Base-by-base conservation (phyloP, 73 alveolate species). In the Uronychia binucleata region DNA sequence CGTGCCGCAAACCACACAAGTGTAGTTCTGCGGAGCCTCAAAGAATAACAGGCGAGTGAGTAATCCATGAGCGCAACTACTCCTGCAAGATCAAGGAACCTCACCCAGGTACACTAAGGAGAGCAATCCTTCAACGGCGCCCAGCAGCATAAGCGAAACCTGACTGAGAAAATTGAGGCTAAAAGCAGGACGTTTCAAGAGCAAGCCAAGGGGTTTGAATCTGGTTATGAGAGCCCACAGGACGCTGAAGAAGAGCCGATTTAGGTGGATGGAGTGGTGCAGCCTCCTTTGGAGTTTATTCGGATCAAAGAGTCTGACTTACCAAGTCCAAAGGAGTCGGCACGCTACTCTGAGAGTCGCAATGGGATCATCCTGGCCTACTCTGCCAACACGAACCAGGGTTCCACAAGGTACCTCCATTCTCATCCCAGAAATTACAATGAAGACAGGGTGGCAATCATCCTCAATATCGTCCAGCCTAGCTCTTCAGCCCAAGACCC, bases 351-450 rank as follows among this genome's bases (percentile, higher is more conserved):
- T 11, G 67, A 46, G 19, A 46, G 67, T 19, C 5, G 67, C 5
- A 46, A 46, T 46, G 67, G 67, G 19, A 46, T 46, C 19, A 46
- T 46, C 19, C 19, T 46, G 67, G 96, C 98, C 0, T 98, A 97
- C 91, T 98, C 98, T 27, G 99, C 98, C 57, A 97, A 96, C 88
- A 97, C 99, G 26, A 95, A 95, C 80, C 94, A 97, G 92, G 99
- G 99, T 35, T 79, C 97, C 95, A 74, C 84, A 82, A 59, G 95
- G 67, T 46, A 46, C 5, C n/a, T 11, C 5, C 67, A 11, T 46
- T 46, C 67, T 46, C 5, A 91, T 86, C 76, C 75, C 28, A 31
- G 95, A 74, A 88, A 79, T 27, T 88, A 87, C 75, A 93, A 93
- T 78, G 95, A 93, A 74, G 97, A 93, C 86, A 79, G 96, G 78